Evolutionary conservation across 208 protist genomes (phyloP).

Genomic region (Wallacemonas rigidus): DNA sequence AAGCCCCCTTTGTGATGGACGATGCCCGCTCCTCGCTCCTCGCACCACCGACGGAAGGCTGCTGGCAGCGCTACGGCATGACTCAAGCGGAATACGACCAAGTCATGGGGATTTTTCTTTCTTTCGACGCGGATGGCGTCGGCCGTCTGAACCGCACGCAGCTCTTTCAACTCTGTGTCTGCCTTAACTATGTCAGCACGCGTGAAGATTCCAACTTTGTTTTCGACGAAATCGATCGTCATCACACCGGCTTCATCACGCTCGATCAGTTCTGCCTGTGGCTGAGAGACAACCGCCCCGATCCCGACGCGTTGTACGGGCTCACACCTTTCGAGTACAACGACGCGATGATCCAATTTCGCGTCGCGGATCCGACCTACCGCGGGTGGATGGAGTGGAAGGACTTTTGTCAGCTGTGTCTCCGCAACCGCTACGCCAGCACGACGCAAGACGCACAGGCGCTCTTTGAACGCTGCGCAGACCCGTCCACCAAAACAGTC

Average conservation of each 20-base stretch:
- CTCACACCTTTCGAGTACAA: slow-evolving; percentile 43
- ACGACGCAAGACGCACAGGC: slow-evolving; percentile 32
- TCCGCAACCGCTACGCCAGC: slow-evolving; percentile 30
- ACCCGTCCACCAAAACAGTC: slow-evolving; percentile 24
- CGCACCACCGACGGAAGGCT: neutral
- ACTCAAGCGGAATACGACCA: slow-evolving; percentile 51
- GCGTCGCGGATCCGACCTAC: slow-evolving; percentile 22
- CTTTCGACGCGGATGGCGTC: slow-evolving; percentile 24
- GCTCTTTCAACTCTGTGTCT: slow-evolving; percentile 25
- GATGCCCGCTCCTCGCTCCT: neutral
- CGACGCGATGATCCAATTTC: slow-evolving; percentile 41
- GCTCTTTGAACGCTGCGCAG: slow-evolving; percentile 38
- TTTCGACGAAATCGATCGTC: slow-evolving; percentile 33
- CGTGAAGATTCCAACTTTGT: slow-evolving; percentile 22
- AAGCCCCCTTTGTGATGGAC: neutral
- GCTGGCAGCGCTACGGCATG: slow-evolving; percentile 40
- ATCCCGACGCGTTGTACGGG: slow-evolving; percentile 37
- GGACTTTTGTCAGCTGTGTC: slow-evolving; percentile 35
- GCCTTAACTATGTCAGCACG: slow-evolving; percentile 32
- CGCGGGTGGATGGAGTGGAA: slow-evolving; percentile 21
- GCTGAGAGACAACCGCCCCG: slow-evolving; percentile 24
- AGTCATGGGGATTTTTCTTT: slow-evolving; percentile 46
- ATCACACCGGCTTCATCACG: slow-evolving; percentile 35
- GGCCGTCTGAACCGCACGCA: slow-evolving; percentile 23
- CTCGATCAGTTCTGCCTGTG: slow-evolving; percentile 46